Evolutionary conservation across 2,329 filamentous ascomycete species (phyloP).

Genomic region (Bisporella sp.): DNA sequence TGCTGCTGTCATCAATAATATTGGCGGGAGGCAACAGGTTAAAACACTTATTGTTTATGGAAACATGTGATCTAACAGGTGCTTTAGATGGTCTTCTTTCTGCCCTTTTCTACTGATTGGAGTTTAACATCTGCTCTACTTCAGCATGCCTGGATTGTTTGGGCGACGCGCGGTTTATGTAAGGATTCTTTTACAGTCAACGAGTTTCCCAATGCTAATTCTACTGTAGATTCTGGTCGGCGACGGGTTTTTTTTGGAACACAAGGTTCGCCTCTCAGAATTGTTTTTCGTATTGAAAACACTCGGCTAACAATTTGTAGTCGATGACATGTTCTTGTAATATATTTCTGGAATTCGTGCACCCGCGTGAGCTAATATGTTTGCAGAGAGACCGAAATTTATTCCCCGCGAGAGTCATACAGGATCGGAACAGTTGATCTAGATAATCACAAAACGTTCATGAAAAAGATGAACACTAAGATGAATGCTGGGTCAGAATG

Average conservation of each 20-base stretch:
- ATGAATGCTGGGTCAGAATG: slow-evolving; percentile 44
- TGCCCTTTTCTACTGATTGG: slow-evolving; percentile 35
- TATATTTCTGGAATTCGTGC: not conserved
- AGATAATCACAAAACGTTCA: slow-evolving; percentile 38
- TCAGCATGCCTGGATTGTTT: slow-evolving; percentile 56
- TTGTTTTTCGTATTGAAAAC: slow-evolving; percentile 1
- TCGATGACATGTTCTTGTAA: slow-evolving; percentile 55
- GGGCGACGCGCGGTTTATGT: slow-evolving; percentile 50
- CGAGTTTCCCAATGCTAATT: slow-evolving; percentile 27
- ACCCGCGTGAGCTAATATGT: not conserved
- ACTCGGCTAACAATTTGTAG: slow-evolving; percentile 19
- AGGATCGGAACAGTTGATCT: slow-evolving; percentile 41
- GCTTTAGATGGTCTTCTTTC: slow-evolving; percentile 49
- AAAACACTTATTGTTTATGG: not conserved
- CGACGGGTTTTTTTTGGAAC: slow-evolving; percentile 19
- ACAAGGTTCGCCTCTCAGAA: slow-evolving; percentile 11
- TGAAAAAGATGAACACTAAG: slow-evolving; percentile 34
- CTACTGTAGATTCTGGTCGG: slow-evolving; percentile 23
- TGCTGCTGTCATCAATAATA: slow-evolving; percentile 53
- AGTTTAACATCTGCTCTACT: slow-evolving; percentile 45
- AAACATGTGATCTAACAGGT: not conserved
- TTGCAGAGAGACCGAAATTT: slow-evolving; percentile 35
- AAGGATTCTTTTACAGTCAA: slow-evolving; percentile 13
- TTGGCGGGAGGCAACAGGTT: slow-evolving; percentile 45
- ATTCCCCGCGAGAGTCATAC: slow-evolving; percentile 41